Percentiles rank a stretch among this genome's conserved stretches.
Evolutionary conservation across 2,329 filamentous ascomycete species (phyloP).

Genomic region (Teratosphaeria nubilosa): DNA sequence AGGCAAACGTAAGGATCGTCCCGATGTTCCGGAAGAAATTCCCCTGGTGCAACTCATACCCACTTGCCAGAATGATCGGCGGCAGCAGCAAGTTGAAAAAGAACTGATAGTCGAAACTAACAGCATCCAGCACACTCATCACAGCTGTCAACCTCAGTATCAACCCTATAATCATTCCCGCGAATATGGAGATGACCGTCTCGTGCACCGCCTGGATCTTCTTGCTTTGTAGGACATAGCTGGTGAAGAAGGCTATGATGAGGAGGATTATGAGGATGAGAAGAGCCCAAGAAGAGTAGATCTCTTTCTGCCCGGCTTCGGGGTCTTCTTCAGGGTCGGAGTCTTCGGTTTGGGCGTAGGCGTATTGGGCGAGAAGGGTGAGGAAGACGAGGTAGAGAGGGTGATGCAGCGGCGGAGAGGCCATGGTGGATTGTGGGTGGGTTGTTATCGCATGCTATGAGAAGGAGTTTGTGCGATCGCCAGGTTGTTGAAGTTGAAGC

Average conservation of each 20-base stretch:
- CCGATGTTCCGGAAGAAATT: slow-evolving; percentile 99
- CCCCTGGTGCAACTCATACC: slow-evolving; percentile 93
- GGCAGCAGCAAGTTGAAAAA: slow-evolving; percentile 99
- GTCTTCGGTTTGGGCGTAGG: slow-evolving; percentile 30
- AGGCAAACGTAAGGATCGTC: slow-evolving; percentile 93
- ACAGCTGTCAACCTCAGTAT: slow-evolving; percentile 72
- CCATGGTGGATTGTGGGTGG: slow-evolving; percentile 17
- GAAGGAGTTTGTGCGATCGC: background rate
- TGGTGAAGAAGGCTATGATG: slow-evolving; percentile 89
- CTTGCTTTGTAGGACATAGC: slow-evolving; percentile 91
- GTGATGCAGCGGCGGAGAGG: background rate
- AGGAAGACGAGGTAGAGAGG: slow-evolving; percentile 1
- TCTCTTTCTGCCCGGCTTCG: slow-evolving; percentile 83
- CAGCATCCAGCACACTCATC: slow-evolving; percentile 75
- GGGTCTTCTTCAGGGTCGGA: slow-evolving; percentile 47
- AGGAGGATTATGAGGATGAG: slow-evolving; percentile 94
- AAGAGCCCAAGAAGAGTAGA: slow-evolving; percentile 90
- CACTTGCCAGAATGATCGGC: slow-evolving; percentile 92
- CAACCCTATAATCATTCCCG: slow-evolving; percentile 90
- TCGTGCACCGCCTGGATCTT: slow-evolving; percentile 97
- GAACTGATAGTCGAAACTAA: slow-evolving; percentile 97
- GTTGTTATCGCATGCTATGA: slow-evolving; percentile 16
- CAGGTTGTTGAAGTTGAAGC: background rate
- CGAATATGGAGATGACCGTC: slow-evolving; percentile 96
- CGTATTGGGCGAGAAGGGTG: slow-evolving; percentile 12